Evolutionary conservation across 768 basidiomycete species (phyloP).

Genomic region (Macrolepiota albuminosa): DNA sequence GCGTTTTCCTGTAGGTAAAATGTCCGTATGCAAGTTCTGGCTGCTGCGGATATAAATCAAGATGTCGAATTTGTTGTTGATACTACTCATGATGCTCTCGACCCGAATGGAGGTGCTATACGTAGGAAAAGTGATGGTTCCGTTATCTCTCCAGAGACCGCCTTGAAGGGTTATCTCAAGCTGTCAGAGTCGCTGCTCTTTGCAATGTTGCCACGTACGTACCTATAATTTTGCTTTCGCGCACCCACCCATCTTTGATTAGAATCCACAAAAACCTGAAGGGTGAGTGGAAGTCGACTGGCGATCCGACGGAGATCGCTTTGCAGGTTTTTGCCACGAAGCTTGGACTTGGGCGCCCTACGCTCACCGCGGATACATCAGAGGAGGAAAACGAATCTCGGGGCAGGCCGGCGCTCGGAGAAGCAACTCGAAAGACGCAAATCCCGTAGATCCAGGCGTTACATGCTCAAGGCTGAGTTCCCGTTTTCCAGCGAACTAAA

Average conservation of each 20-base stretch:
- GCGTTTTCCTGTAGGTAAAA: too few species aligned
- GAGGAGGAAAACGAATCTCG: constrained; percentile 15
- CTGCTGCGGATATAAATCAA: constrained; percentile 21
- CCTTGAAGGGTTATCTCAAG: constrained; percentile 22
- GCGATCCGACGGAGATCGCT: constrained; percentile 55
- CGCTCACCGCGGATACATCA: constrained; percentile 21
- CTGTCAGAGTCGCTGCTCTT: constrained; percentile 27
- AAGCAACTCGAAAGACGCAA: constrained; percentile 1
- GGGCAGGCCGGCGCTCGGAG: constrained; percentile 21
- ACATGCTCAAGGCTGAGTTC: constrained; percentile 31
- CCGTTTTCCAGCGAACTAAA: constrained; percentile 50
- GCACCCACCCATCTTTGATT: not conserved
- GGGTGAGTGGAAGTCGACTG: constrained; percentile 43
- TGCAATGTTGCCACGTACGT: constrained; percentile 26
- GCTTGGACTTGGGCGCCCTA: constrained; percentile 41
- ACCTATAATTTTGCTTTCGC: not conserved
- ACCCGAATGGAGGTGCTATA: constrained; percentile 24
- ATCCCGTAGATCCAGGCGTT: constrained; percentile 19
- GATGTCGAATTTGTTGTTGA: constrained; percentile 29
- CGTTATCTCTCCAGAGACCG: constrained; percentile 16
- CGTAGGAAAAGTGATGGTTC: constrained; percentile 19
- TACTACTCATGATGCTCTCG: constrained; percentile 25
- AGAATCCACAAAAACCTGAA: constrained; percentile 33
- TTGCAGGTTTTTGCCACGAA: constrained; percentile 51
- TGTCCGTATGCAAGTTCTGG: too few species aligned